Evolutionary conservation across 164 flowering plant genomes (phyloP), one percentile per base, ranked within the genome.

Genomic region (Stephania cephalantha): DNA sequence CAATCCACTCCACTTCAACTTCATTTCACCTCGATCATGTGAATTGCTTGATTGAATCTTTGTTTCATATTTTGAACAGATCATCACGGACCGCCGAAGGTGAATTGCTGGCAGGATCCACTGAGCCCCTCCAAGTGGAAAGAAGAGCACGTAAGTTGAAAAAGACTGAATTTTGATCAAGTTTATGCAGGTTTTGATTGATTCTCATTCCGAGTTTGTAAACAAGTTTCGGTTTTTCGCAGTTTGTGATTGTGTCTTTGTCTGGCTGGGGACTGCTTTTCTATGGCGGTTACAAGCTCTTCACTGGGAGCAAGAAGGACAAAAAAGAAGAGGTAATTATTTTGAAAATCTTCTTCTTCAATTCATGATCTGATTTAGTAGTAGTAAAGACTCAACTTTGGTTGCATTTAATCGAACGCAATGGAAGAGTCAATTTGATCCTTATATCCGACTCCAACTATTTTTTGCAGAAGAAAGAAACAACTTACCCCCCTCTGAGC

Each of bases 91-190:
- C 86, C 90, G 58, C 88, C 86, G 13, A 89, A 77, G 83, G 87
- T 90, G 73, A 89, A 90, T 80, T 80, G 77, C 75, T 90, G 95
- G 95, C 52, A 88, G 78, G 91, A 89, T 55, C 95, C 95, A 29
- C 0, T 90, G 81, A 82, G 76, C 79, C 95, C 95, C 73, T 85
- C 95, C 61, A 87, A 78, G 71, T 90, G 95, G 95, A 90, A 90
- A 73, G 88, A 84, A 80, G 92, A 89, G 78, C 95, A 90, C 50
- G 92, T 89, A 61, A 85, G 90, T 83, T 35, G 4, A 35, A 35
- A 35, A 35, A 35, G 4, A 35, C 4, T 35, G 42, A 35, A 35
- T 35, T 35, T 35, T 35, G 42, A 35, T 61, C 18, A 1, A 61
- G n/a, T 61, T 61, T 61, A 15, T 18, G 66, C 17, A 63, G 8